Evolutionary conservation across 1,139 yeast species (phyloP), one percentile per base, ranked within the genome.

Genomic region (Eremothecium sinecaudum): DNA sequence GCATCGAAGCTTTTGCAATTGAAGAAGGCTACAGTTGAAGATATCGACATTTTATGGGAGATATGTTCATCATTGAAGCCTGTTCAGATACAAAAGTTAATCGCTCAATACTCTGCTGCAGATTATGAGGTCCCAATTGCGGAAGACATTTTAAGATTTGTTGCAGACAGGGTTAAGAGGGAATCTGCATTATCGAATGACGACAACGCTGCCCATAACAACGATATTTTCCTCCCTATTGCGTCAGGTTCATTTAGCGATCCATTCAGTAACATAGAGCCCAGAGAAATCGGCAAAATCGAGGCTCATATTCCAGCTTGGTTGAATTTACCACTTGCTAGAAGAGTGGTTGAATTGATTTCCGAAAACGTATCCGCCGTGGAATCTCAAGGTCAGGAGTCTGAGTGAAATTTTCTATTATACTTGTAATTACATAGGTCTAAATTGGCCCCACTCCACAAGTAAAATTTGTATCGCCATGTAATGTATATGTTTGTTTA

Each of bases 251-350:
- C 92, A 49, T 79, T 80, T 53, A 77, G 77, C 40, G 92, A 80
- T 63, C 92, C 92, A 44, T 90, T 87, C 59, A 84, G 93, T 64
- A 71, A 77, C 42, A 80, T 84, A 37, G 81, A 75, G 40, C 79
- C 92, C 32, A 73, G 98, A 50, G 87, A 84, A 36, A 78, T 90
- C 59, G 75, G 83, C 38, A 73, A 86, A 54, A 87, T 92, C 33
- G 97, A 90, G 62, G 94, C 96, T 2, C 90, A 87, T 53, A 93
- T 92, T 42, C 99, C 99, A 26, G 92, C 94, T 2, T 82, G 93
- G 84, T 67, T 87, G 61, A 83, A 80, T 46, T 74, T 86, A 45
- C 97, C 97, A 29, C 79, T 75, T 24, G 78, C 92, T 31, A 80
- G 93, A 64, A 71, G 92, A 58, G 76, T 90, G 35, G 84, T 87